phyloP scores from a whole-genome alignment of 1,284 basidiomycete genomes.

The Ustilago shanxiensis region DNA sequence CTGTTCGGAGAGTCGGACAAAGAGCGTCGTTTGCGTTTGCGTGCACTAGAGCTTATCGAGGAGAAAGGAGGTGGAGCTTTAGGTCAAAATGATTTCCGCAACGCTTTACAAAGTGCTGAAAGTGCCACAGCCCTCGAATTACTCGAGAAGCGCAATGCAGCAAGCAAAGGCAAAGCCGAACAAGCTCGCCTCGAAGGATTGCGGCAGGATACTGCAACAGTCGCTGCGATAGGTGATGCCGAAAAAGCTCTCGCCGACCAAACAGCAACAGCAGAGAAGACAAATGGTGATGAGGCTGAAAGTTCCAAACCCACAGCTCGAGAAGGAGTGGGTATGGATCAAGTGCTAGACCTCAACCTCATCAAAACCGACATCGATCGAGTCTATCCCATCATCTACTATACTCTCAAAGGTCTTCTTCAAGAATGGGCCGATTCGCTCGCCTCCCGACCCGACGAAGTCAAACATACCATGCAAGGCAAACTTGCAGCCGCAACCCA shows the following conservation, averaged over 20 bases:
- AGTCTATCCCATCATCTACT: conserved; percentile 96
- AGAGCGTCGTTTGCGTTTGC: conserved; percentile 86
- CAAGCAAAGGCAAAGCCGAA: conserved; percentile 48
- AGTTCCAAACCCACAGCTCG: conserved; percentile 11
- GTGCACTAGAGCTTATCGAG: conserved; percentile 90
- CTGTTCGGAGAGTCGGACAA: conserved; percentile 96
- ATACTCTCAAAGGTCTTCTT: conserved; percentile 87
- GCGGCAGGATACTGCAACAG: conserved; percentile 10
- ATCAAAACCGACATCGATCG: conserved; percentile 94
- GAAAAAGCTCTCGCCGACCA: not conserved
- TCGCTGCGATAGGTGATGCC: conserved; percentile 3
- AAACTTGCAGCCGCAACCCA: conserved; percentile 95
- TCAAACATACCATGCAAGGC: conserved; percentile 89
- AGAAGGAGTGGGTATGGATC: conserved; percentile 67
- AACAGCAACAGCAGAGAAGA: not conserved
- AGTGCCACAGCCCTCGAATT: conserved; percentile 76
- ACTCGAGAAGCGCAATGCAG: conserved; percentile 73
- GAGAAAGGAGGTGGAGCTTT: conserved; percentile 48
- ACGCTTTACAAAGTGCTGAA: conserved; percentile 86
- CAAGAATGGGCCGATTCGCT: conserved; percentile 97
- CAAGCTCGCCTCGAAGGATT: conserved; percentile 29
- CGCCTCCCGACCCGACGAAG: conserved; percentile 82
- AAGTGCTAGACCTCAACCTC: conserved; percentile 74
- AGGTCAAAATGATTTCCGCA: conserved; percentile 83
- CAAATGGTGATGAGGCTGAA: not conserved